Base-by-base conservation (phyloP, 2,329 filamentous ascomycete genomes). In the Biscogniauxia sp. region DNA sequence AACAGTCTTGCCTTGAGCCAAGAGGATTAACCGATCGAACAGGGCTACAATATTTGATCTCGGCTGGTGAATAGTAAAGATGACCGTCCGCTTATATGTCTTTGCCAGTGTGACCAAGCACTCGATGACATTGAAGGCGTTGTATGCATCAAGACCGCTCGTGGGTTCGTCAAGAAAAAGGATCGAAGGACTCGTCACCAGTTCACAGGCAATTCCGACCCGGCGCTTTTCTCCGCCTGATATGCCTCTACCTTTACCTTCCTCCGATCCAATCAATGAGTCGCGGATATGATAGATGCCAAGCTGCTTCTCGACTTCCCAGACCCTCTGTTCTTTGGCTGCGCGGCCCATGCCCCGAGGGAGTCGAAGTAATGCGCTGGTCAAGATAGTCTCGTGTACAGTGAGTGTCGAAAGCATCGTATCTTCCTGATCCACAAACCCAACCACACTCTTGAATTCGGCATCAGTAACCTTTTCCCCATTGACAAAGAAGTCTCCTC, bases 21-120 rank as follows among this genome's bases (percentile, higher is more conserved):
- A 82, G 15, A 99, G 85, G 57, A 99, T 84, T n/a, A 99, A 83
- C 59, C 94, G 88, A 73, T 99, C 95, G 72, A 99, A 99, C 2
- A 99, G 84, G 9, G 95, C 95, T 20, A 98, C 95, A 71, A 99
- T 99, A 76, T 99, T 99, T 11, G 95, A 99, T 67, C 96, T 87
- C 45, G 95, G 95, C 72, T 99, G 95, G 75, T 99, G 95, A 65
- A 99, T 99, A 15, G 95, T 99, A 78, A 99, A 97, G 64, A 99
- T 90, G 58, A 99, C 93, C 0, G 96, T 99, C 62, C 96, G 86
- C 78, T 97, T 96, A 79, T 98, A 99, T 51, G 88, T 95, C 80
- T 97, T 97, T 56, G 96, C 95, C 52, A 99, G 79, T 1, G 90
- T 97, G 49, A 98, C 94, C 9, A 99, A 84, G 70, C 93, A 98